A percentile compares a stretch with the other conserved stretches of the same genome.
Evolutionary conservation across 495 filamentous ascomycete species (phyloP).

Genomic region (Neurospora sp.): DNA sequence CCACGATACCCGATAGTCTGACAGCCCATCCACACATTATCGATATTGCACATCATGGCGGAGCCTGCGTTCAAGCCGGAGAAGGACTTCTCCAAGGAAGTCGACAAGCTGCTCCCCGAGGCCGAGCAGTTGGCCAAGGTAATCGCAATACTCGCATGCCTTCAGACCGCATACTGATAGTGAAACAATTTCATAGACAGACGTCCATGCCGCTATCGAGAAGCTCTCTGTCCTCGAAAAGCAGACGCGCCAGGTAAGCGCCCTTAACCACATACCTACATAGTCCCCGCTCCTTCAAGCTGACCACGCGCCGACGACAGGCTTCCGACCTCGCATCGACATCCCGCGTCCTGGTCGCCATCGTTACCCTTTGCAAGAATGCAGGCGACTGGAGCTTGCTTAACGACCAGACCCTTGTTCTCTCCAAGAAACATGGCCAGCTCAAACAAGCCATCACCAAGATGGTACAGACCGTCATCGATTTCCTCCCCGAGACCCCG

Average conservation of each 20-base stretch:
- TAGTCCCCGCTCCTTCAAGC: conserved; percentile 4
- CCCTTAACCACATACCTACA: conserved; percentile 1
- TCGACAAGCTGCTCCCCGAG: conserved; percentile 82
- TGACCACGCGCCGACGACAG: conserved; percentile 32
- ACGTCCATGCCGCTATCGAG: conserved; percentile 79
- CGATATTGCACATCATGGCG: conserved; percentile 27
- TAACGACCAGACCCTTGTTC: conserved; percentile 88
- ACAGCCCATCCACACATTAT: background rate
- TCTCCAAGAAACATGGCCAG: conserved; percentile 99
- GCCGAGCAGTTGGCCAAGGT: conserved; percentile 83
- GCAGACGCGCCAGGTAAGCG: conserved; percentile 80
- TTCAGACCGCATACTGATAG: background rate
- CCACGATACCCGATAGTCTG: background rate
- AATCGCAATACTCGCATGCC: conserved; percentile 4
- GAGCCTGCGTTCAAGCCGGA: conserved; percentile 47
- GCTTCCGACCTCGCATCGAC: conserved; percentile 92
- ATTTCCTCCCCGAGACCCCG: conserved; percentile 72
- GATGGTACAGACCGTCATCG: conserved; percentile 97
- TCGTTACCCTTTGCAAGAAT: conserved; percentile 91
- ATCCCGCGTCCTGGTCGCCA: conserved; percentile 71
- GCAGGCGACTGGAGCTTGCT: conserved; percentile 83
- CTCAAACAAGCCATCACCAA: conserved; percentile 97
- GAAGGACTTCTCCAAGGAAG: conserved; percentile 79
- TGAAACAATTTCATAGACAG: conserved; percentile 41
- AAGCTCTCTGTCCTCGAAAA: conserved; percentile 88